Base-by-base conservation (phyloP, 805 yeast genomes). In the Jamesozyma rosinii region DNA sequence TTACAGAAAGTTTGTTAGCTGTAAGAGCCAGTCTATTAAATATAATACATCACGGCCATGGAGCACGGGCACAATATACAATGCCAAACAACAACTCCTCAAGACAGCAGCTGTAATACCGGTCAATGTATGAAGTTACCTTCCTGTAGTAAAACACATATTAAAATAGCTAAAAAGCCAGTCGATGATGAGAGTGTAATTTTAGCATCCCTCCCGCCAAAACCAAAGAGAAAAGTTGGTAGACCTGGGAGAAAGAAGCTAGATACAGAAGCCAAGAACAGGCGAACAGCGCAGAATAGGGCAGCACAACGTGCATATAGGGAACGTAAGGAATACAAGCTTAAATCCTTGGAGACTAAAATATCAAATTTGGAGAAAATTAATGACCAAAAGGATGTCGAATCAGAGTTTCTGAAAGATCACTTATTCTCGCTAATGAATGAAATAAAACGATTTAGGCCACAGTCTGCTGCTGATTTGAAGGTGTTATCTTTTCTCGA, bases 231-330 rank as follows among this genome's bases (percentile, higher is more conserved):
- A 50, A 61, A 54, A 49, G 54, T 53, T 5, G 56, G 58, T 32
- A 81, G 79, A 57, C 87, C 92, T 0, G 96, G 95, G 2, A 73
- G 95, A 46, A 88, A 85, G 67, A 89, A 86, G 0, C 68, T 83
- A 41, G 74, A 81, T 8, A 73, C 76, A 17, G 95, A 87, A 52
- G 89, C 94, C 8, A 87, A 83, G 59, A 79, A 78, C 55, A 90
- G 86, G 70, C 72, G 98, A 53, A 87, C 95, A 14, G 97, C 97
- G 2, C 97, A 92, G 66, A 90, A 92, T 63, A 75, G 97, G 55
- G 97, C 97, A 3, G 97, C 97, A n/a, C 98, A 92, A 65, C 72
- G 97, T 43, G 97, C 97, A 5, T 90, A 87, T 65, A 72, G 97
- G 44, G 97, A 92, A 65, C 76, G 97, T 47, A 90, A 90, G 62